phyloP scores from a whole-genome alignment of 208 protist species.

The Acanthamoeba healyi region DNA sequence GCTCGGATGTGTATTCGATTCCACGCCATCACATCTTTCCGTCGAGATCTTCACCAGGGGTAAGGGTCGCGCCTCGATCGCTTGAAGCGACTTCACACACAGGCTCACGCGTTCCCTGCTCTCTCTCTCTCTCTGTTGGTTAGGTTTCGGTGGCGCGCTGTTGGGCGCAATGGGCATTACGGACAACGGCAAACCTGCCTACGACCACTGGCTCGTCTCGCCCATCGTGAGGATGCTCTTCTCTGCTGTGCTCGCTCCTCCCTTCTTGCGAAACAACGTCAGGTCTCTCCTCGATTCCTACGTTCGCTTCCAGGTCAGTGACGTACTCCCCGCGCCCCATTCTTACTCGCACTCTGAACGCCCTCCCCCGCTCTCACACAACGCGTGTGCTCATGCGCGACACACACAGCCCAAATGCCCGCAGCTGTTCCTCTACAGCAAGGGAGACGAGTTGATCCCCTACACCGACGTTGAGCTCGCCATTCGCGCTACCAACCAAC shows the following conservation, averaged over 20 bases:
- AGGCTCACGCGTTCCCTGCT: background rate
- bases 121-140: background rate
- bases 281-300: background rate
- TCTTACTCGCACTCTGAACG: too few species aligned
- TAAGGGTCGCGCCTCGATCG: too few species aligned
- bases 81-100: too few species aligned
- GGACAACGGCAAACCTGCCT: background rate
- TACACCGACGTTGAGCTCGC: conserved; percentile 4
- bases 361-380: too few species aligned
- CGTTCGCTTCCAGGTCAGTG: background rate
- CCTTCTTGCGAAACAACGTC: background rate
- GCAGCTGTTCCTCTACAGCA: conserved; percentile 33
- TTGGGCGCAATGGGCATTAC: conserved; percentile 8
- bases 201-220: conserved; percentile 16
- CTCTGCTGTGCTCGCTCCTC: background rate
- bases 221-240: background rate
- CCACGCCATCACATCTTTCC: conserved; percentile 6
- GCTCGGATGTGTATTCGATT: background rate
- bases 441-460: conserved; percentile 4
- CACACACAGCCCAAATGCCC: background rate
- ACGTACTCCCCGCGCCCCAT: too few species aligned
- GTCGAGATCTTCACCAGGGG: background rate
- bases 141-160: conserved; percentile 7
- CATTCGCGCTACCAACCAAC: background rate
- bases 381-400: too few species aligned